These are phyloP conservation scores for Neofusicoccum cordaticola DNA, from an alignment of 2,329 filamentous ascomycete species.

Conservation along the genomic window DNA sequence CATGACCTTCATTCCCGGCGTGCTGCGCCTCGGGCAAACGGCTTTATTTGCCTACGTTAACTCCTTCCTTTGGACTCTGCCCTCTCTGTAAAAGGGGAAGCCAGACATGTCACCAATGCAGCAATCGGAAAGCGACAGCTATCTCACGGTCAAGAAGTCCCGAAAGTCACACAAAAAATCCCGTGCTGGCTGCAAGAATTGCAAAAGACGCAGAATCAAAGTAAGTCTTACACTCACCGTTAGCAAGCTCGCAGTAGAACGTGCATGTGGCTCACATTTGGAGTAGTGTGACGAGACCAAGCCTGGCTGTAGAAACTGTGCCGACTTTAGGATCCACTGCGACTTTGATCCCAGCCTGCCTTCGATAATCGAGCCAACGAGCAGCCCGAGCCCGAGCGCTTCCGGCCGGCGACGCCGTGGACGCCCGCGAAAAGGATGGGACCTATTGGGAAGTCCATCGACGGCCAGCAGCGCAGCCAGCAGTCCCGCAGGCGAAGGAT, in stretches of 20 bases:
- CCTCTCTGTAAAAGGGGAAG: too few relatives aligned
- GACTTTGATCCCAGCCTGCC: not conserved
- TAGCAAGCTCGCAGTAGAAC: too few relatives aligned
- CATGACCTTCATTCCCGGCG: not conserved
- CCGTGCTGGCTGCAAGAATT: conserved; percentile 5
- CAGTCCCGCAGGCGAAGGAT: not conserved
- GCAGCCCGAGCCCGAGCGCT: not conserved
- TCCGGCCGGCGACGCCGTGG: not conserved
- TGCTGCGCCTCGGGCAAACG: not conserved
- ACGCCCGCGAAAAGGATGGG: not conserved
- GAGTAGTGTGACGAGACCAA: conserved; percentile 5
- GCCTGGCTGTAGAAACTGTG: conserved; percentile 2
- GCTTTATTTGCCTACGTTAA: not conserved
- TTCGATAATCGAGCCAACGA: not conserved
- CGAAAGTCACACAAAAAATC: conserved; percentile 7
- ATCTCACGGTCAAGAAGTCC: not conserved
- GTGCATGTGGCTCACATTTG: not conserved
- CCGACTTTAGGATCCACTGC: not conserved
- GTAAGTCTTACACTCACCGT: not conserved
- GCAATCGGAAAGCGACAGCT: not conserved
- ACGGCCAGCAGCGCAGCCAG: not conserved
- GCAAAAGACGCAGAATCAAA: conserved; percentile 14
- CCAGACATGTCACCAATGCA: not conserved
- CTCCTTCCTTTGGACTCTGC: not conserved
- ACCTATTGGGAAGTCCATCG: not conserved